Base-by-base conservation (phyloP, 805 yeast genomes). In the Metschnikowia anglica region DNA sequence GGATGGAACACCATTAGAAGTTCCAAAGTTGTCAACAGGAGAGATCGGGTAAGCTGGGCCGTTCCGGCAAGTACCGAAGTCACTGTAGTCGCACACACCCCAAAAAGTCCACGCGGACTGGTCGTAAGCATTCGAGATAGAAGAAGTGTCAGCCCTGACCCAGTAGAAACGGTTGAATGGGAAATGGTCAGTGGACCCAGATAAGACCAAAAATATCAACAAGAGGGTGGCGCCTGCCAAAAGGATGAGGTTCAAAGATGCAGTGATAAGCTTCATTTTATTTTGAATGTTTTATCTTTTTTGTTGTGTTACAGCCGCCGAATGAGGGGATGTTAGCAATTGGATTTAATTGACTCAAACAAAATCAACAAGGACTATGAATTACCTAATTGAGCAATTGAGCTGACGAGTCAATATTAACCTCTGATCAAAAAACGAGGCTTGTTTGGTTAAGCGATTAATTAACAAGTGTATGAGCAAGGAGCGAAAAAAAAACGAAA, bases 41-140 rank as follows among this genome's bases (percentile, higher is more conserved):
- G 95, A 85, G 60, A 89, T 80, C 32, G 96, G 88, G 65, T 74
- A 82, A n/a, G 87, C 97, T 15, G 97, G 85, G 11, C 80, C 78
- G 33, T 73, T 60, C 34, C 63, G 59, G 56, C 74, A 75, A 16
- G 62, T 45, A 33, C 79, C 62, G 66, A 88, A 88, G 62, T 80
- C 72, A 32, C 59, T 49, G 42, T 77, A 76, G 49, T 75, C 72
- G 62, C 88, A 81, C 34, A 83, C 72, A 49, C 83, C 81, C 76
- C 91, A 90, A 63, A 79, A 78, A 9, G 90, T 85, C 97, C 97
- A 90, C 55, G 90, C 80, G 2, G 88, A 70, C 12, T 63, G 59
- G 27, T 60, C 61, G 21, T 74, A 66, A 6, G 85, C 83, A 33
- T 70, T 61, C 51, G 72, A 42, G 44, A 83, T 77, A 30, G 61